Evolutionary conservation across 2,329 filamentous ascomycete species (phyloP).

Genomic region (Decorospora gaudefroyi): DNA sequence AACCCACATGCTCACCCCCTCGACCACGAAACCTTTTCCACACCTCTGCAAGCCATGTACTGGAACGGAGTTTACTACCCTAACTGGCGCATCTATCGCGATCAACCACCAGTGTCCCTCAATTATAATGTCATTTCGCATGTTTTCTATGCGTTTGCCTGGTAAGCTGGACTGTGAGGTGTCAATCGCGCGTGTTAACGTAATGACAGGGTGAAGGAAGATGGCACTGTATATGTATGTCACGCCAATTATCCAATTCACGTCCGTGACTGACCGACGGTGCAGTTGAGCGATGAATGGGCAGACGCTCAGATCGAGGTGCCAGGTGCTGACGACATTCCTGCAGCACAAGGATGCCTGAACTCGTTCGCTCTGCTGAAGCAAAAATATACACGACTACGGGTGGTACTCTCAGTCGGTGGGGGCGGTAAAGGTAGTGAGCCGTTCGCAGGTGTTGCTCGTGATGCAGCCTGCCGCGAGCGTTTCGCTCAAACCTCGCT

Average conservation of each 20-base stretch:
- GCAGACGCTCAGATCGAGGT: slow-evolving; percentile 74
- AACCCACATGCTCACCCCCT: slow-evolving; percentile 25
- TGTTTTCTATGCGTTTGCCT: slow-evolving; percentile 81
- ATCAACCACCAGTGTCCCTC: slow-evolving; percentile 72
- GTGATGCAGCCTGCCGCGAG: slow-evolving; percentile 63
- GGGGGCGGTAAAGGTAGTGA: slow-evolving; percentile 70
- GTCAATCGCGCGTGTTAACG: slow-evolving; percentile 25
- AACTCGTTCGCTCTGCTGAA: slow-evolving; percentile 76
- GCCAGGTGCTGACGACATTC: slow-evolving; percentile 59
- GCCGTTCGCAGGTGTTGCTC: slow-evolving; percentile 69
- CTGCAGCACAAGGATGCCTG: slow-evolving; percentile 58
- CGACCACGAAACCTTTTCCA: slow-evolving; percentile 36
- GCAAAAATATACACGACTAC: slow-evolving; percentile 69
- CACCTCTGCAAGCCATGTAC: slow-evolving; percentile 45
- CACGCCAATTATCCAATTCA: slow-evolving; percentile 36
- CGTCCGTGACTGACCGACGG: slow-evolving; percentile 21
- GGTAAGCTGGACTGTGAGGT: slow-evolving; percentile 45
- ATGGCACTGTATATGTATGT: slow-evolving; percentile 76
- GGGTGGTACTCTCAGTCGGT: slow-evolving; percentile 77
- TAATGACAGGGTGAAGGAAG: slow-evolving; percentile 62
- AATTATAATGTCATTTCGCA: slow-evolving; percentile 78
- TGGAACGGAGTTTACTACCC: slow-evolving; percentile 82
- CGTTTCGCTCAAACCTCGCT: slow-evolving; percentile 72
- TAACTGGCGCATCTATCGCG: slow-evolving; percentile 74
- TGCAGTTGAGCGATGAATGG: slow-evolving; percentile 76